A percentile compares a stretch with the other conserved stretches of the same genome.
Conservation (phyloP, 352 stramenopile genomes). For the Phytophthora constricta region DNA sequence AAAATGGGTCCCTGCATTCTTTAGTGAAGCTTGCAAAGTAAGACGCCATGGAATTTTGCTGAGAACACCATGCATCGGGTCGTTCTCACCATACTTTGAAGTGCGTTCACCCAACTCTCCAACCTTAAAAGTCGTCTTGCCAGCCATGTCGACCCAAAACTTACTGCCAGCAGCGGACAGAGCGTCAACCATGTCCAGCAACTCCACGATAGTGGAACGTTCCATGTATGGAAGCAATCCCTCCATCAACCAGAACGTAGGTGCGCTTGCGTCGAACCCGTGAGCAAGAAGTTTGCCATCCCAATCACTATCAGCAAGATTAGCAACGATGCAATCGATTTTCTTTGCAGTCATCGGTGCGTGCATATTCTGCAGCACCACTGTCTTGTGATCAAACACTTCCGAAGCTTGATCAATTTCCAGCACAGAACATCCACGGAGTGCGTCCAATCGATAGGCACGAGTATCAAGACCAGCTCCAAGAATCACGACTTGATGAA, state of each 20-base stretch:
- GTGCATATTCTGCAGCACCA: slow-evolving; percentile 31
- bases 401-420: slow-evolving; percentile 40
- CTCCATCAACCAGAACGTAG: slow-evolving; percentile 62
- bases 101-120: slow-evolving; percentile 6
- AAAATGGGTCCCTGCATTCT: slow-evolving; percentile 31
- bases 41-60: slow-evolving; percentile 38
- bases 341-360: slow-evolving; percentile 26
- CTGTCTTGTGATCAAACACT: slow-evolving; percentile 41
- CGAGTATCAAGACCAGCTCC: slow-evolving; percentile 50
- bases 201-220: slow-evolving; percentile 27
- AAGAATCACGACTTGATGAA: slow-evolving; percentile 54
- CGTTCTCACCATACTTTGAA: slow-evolving; percentile 47
- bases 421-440: slow-evolving; percentile 37
- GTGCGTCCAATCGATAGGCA: slow-evolving; percentile 49
- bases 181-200: slow-evolving; percentile 49
- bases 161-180: slow-evolving; percentile 47
- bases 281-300: slow-evolving; percentile 27
- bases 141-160: slow-evolving; percentile 49
- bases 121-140: slow-evolving; percentile 13
- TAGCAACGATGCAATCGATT: slow-evolving; percentile 38
- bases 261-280: slow-evolving; percentile 37
- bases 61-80: slow-evolving; percentile 44
- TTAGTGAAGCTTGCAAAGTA: slow-evolving; percentile 27
- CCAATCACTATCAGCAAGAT: slow-evolving; percentile 45
- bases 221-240: slow-evolving; percentile 48